These are phyloP conservation scores for Allium cepa DNA, from an alignment of 106 monocot species.

Conservation along the genomic window DNA sequence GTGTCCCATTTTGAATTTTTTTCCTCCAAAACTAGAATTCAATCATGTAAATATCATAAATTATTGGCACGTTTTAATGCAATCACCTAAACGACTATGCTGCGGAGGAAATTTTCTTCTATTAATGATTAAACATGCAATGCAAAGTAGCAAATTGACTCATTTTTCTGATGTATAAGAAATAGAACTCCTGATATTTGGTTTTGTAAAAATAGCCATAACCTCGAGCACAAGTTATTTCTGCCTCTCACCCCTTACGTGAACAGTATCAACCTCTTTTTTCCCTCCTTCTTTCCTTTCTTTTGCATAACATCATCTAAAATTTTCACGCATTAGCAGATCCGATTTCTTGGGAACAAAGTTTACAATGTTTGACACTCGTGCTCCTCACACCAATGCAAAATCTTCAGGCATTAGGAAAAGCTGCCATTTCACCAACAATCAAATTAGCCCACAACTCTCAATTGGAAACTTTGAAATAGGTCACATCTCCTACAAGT, in stretches of 20 bases:
- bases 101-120: not conserved
- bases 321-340: slow-evolving; percentile 19
- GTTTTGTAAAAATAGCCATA: no score
- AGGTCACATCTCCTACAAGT: slow-evolving; percentile 60
- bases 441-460: slow-evolving; percentile 59
- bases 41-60: not conserved
- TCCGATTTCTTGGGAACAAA: slow-evolving; percentile 85
- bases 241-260: no score
- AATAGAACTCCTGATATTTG: no score
- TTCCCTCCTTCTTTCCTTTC: not conserved
- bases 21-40: not conserved
- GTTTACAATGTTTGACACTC: slow-evolving; percentile 62
- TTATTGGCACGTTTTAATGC: not conserved
- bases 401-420: slow-evolving; percentile 32
- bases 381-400: slow-evolving; percentile 56
- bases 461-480: slow-evolving; percentile 48
- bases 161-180: not conserved
- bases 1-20: not conserved
- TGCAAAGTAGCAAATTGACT: not conserved
- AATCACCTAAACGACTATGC: not conserved
- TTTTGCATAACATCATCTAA: not conserved
- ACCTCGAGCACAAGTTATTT: no score
- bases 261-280: not conserved
- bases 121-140: not conserved
- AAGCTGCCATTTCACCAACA: slow-evolving; percentile 51